Evolutionary conservation across 192 early-diverging fungal genomes (phyloP), one percentile per base, ranked within the genome.

Genomic region (Umbelopsis isabellina): DNA sequence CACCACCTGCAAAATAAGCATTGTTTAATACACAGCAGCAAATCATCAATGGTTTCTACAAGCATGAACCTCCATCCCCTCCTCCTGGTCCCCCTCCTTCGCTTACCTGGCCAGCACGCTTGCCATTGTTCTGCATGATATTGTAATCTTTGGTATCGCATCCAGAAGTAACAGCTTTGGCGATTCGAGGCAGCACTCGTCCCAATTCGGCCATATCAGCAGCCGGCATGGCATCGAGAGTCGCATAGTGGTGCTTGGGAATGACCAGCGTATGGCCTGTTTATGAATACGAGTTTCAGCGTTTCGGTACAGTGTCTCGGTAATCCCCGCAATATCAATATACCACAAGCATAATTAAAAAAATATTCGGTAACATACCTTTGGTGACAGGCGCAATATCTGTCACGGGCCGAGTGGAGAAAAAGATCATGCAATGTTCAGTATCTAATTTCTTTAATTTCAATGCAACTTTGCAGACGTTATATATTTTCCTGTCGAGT

Each of bases 201-300:
- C 50, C 69, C 2, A 71, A 13, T 27, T 25, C 35, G 15, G 69
- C 50, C 69, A 71, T 71, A n/a, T 52, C 50, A 2, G 27, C 50
- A 18, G 69, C 50, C 16, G 69, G 49, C 45, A 53, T 71, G 5
- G 52, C 35, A 20, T 50, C 35, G 3, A 71, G 69, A 21, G 49
- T 71, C 12, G 44, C 23, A 53, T 61, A 53, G 37, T 71, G 69
- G 20, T 20, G 21, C 41, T 71, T 71, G 11, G 69, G 69, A 15
- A 71, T 71, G 18, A 71, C 69, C 16, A 71, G 69, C 16, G 69
- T 71, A 44, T 71, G 69, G 25, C 69, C 69, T 71, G 12, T 30
- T 25, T 3, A 41, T n/a, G 61, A 18, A 30, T 2, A 30, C 27
- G 3, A 30, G 27, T 1, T 3, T 30, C 27, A 30, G 27, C 3